Evolutionary conservation across 306 rosid genomes (phyloP), one percentile per base, ranked within the genome.

Genomic region (Ormosia semicastrata): DNA sequence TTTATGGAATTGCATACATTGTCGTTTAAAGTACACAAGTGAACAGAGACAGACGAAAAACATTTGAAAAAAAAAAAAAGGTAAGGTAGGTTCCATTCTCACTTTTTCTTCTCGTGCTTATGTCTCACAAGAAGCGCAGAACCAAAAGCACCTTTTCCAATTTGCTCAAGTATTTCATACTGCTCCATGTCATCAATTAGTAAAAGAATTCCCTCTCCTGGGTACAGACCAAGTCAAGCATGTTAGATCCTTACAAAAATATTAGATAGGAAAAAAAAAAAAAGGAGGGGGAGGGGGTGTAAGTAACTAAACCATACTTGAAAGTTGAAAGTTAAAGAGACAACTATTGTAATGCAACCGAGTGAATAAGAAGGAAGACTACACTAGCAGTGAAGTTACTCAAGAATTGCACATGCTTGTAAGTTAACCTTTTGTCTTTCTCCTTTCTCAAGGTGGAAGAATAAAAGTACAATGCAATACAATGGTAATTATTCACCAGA

Each of bases 81-180:
- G 29, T 34, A 12, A 72, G 44, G 71, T 84, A 58, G 80, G 83
- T 75, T 83, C 78, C 59, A 41, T 82, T 83, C 97, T 92, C 79
- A 95, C 99, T 93, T 93, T 89, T 93, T 95, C 94, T 91, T 95
- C 88, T 93, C 99, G 67, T 90, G 99, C 85, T 92, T 95, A 76
- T 95, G 99, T 86, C 94, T 95, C 76, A 95, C 99, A 80, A 95
- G 99, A 85, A 95, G 99, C 8, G 99, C 99, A 30, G 99, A 92
- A 84, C 99, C 99, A 36, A 95, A 95, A 59, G 98, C 92, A 50
- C 99, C 99, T 77, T 93, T 95, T 81, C 99, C 99, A 82, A 95
- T 95, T 91, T 93, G 99, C 92, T 93, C 99, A 67, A 95, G 88
- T 76, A 95, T 41, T 81, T 95, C 99, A 81, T 95, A 95, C 86